Base-by-base conservation (phyloP, 2,329 filamentous ascomycete species). In the Celoporthe dispersa region DNA sequence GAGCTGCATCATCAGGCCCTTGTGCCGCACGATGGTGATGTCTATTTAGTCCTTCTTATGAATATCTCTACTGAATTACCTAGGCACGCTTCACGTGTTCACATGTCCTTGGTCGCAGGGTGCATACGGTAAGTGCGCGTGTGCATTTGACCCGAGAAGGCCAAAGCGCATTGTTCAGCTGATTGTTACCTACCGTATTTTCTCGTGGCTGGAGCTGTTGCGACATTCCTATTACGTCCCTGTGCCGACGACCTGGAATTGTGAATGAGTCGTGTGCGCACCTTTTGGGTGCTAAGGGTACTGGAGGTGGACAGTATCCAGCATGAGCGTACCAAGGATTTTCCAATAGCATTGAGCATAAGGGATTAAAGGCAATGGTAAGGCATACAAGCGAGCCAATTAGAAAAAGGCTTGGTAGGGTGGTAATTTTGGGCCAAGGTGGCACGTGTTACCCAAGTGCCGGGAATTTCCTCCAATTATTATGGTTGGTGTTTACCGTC, bases 401-500 rank as follows among this genome's bases (percentile, higher is more conserved):
- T 19, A 37, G 64, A 55, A 9, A 31, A 31, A 16, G 7, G 55
- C 2, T 19, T 41, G 3, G 14, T 33, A 37, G n/a, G 64, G 31
- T 39, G 19, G 48, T 28, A 61, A 12, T 35, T 51, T 11, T 39
- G 39, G 22, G n/a, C 51, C 59, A 53, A 19, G 65, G 68, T 64
- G 48, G 60, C 65, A 70, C 28, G 28, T 9, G 59, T 41, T 39
- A 14, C 51, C 31, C 28, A 63, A 44, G 61, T 53, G 37, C n/a
- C 22, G 25, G n/a, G 28, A 60, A 68, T 64, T 64, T 70, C 68
- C 68, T 66, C 68, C 68, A 70, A 70, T 70, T 33, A 62, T 41
- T 64, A 37, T 48, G 65, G 60, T 53, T 68, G 59, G 48, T 19
- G 57, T 37, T 35, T 60, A 22, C 31, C 33, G 31, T 37, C 22